Percentiles rank a stretch among this genome's conserved stretches.
Evolutionary conservation across 2,329 filamentous ascomycete genomes (phyloP).

Genomic region (Diaporthe velutina): DNA sequence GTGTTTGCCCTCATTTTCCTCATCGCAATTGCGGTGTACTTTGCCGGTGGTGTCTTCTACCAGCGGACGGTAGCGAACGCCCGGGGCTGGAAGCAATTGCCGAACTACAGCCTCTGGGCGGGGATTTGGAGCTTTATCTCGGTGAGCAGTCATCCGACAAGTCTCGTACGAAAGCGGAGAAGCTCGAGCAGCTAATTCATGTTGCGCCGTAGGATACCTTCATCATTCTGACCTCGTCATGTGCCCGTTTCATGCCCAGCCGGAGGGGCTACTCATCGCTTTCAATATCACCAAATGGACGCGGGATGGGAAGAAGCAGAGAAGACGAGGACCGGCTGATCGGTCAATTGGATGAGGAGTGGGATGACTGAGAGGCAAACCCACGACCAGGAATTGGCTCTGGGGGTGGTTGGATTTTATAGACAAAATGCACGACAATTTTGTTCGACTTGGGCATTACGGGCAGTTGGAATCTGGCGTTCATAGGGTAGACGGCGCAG

Average conservation of each 20-base stretch:
- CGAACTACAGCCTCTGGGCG: slow-evolving; percentile 94
- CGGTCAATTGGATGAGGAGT: slow-evolving; percentile 96
- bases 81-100: slow-evolving; percentile 93
- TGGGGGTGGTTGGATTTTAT: not conserved
- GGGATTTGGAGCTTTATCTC: slow-evolving; percentile 86
- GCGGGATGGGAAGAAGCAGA: slow-evolving; percentile 57
- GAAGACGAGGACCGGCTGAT: slow-evolving; percentile 96
- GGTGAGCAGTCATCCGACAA: slow-evolving; percentile 62
- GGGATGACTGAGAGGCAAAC: slow-evolving; percentile 76
- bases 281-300: slow-evolving; percentile 64
- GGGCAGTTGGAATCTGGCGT: slow-evolving; percentile 30
- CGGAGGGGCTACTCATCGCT: slow-evolving; percentile 77
- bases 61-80: slow-evolving; percentile 95
- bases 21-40: slow-evolving; percentile 85
- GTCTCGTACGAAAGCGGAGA: slow-evolving; percentile 16
- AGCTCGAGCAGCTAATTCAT: slow-evolving; percentile 29
- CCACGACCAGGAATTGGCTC: not conserved
- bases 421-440: slow-evolving; percentile 5
- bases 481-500: slow-evolving; percentile 32
- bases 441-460: slow-evolving; percentile 10
- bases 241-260: slow-evolving; percentile 73
- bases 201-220: slow-evolving; percentile 68
- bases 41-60: slow-evolving; percentile 94
- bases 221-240: slow-evolving; percentile 77
- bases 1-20: slow-evolving; percentile 89